phyloP scores from a whole-genome alignment of 306 rosid genomes.

The Sindora glabra region DNA sequence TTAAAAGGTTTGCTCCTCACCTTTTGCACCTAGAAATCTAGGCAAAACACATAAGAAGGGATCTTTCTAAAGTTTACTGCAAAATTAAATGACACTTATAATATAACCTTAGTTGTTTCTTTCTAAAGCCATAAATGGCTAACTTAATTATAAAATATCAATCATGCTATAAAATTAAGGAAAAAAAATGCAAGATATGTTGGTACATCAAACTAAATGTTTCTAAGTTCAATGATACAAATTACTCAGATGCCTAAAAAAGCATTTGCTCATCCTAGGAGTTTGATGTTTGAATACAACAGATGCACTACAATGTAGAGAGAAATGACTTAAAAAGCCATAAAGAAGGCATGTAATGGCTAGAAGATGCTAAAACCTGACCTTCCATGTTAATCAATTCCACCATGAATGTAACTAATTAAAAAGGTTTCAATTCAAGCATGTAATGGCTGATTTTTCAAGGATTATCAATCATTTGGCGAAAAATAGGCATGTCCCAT shows the following conservation, averaged over 20 bases:
- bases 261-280: conserved; percentile 28
- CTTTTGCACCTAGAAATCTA: no score
- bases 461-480: conserved; percentile 47
- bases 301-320: conserved; percentile 26
- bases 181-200: not conserved
- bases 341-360: conserved; percentile 7
- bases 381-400: conserved; percentile 15
- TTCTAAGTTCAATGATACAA: conserved; percentile 26
- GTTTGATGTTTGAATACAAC: conserved; percentile 25
- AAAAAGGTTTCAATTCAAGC: conserved; percentile 26
- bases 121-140: no score
- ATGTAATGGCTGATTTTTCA: conserved; percentile 26
- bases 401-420: conserved; percentile 18
- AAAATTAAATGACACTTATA: no score
- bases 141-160: no score
- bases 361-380: conserved; percentile 7
- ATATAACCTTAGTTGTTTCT: no score
- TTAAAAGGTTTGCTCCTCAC: no score
- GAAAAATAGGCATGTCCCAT: conserved; percentile 66
- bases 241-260: conserved; percentile 14
- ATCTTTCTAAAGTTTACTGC: no score
- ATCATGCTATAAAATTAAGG: not conserved
- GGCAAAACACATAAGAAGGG: no score
- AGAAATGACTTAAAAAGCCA: conserved; percentile 20
- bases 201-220: conserved; percentile 7